Evolutionary conservation across 2,329 filamentous ascomycete species (phyloP).

Genomic region (Alternaria sp.): DNA sequence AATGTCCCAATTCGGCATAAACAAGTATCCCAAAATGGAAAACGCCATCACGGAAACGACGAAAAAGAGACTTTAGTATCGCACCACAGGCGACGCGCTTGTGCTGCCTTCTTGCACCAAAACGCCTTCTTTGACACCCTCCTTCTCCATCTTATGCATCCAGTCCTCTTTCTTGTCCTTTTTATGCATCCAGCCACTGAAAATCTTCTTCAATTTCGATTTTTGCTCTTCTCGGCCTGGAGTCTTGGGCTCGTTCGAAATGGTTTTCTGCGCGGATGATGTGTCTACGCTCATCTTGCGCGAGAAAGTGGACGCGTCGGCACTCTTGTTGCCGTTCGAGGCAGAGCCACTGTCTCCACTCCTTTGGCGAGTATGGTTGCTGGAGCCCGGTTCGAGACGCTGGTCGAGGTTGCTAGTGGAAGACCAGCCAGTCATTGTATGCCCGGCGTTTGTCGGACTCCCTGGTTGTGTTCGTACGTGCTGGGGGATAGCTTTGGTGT

Average conservation of each 20-base stretch:
- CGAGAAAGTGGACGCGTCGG: slow-evolving; percentile 43
- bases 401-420: slow-evolving; percentile 31
- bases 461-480: slow-evolving; percentile 21
- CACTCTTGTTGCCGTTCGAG: slow-evolving; percentile 34
- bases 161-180: slow-evolving; percentile 51
- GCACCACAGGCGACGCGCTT: slow-evolving; percentile 40
- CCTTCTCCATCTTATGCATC: slow-evolving; percentile 54
- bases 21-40: neutral
- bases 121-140: slow-evolving; percentile 52
- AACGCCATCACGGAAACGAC: neutral
- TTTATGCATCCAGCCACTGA: slow-evolving; percentile 47
- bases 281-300: slow-evolving; percentile 45
- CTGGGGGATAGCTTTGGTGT: slow-evolving; percentile 16
- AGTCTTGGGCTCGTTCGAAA: slow-evolving; percentile 28
- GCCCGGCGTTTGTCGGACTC: slow-evolving; percentile 16
- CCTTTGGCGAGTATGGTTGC: slow-evolving; percentile 26
- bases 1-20: neutral
- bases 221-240: slow-evolving; percentile 39
- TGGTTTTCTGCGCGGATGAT: slow-evolving; percentile 10
- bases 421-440: slow-evolving; percentile 39
- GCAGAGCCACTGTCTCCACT: slow-evolving; percentile 22
- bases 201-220: slow-evolving; percentile 45
- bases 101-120: slow-evolving; percentile 42
- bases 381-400: slow-evolving; percentile 22
- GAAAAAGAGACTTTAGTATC: slow-evolving; percentile 36